These are phyloP conservation scores for Globisporangium emineosum DNA, from an alignment of 352 stramenopile genomes.

Conservation along the genomic window DNA sequence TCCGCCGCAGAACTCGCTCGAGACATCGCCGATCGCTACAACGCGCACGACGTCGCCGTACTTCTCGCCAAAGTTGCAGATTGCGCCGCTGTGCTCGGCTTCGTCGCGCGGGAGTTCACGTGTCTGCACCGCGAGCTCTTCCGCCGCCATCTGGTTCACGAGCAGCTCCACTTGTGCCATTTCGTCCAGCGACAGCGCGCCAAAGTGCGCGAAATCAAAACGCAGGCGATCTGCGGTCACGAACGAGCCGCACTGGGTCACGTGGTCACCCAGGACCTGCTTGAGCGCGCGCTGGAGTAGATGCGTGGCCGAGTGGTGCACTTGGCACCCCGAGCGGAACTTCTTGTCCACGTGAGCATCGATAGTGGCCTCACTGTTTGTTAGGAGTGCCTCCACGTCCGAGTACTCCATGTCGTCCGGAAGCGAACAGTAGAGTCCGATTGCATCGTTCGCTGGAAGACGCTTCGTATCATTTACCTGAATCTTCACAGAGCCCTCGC, in stretches of 20 bases:
- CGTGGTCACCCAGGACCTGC: constrained; percentile 59
- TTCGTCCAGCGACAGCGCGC: constrained; percentile 54
- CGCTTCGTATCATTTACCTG: constrained; percentile 49
- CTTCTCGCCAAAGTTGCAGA: constrained; percentile 83
- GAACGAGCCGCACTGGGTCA: constrained; percentile 69
- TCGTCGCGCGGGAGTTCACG: constrained; percentile 38
- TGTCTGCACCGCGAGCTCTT: constrained; percentile 36
- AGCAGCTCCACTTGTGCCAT: constrained; percentile 49
- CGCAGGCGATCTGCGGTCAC: constrained; percentile 60
- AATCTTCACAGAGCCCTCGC: constrained; percentile 9
- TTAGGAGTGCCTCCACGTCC: constrained; percentile 23
- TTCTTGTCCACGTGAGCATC: constrained; percentile 44
- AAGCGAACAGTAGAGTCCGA: constrained; percentile 46
- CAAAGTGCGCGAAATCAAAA: constrained; percentile 86
- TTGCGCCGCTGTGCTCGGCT: constrained; percentile 59
- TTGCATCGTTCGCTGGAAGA: constrained; percentile 28
- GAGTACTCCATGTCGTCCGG: constrained; percentile 26
- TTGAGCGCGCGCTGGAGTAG: constrained; percentile 72
- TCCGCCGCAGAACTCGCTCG: constrained; percentile 75
- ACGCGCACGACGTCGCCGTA: constrained; percentile 80
- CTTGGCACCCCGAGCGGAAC: constrained; percentile 47
- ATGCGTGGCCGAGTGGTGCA: constrained; percentile 81
- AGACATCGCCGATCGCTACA: constrained; percentile 54
- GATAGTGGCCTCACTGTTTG: constrained; percentile 17
- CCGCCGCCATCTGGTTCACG: constrained; percentile 56